phyloP scores from a whole-genome alignment of 2,329 filamentous ascomycete genomes.

The Rachicladosporium sp. region DNA sequence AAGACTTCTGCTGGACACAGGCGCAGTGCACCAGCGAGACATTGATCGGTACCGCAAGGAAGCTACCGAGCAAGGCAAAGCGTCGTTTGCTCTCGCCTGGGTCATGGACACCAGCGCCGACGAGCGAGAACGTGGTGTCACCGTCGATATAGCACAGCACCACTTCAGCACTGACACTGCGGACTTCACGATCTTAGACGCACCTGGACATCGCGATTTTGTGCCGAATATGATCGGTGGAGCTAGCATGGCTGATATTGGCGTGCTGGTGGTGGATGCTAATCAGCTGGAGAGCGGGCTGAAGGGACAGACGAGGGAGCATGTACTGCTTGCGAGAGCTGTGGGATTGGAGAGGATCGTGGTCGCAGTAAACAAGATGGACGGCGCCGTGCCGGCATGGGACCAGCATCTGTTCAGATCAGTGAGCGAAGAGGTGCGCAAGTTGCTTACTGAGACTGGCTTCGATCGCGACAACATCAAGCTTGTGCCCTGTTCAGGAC shows the following conservation, averaged over 20 bases:
- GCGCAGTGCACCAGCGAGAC: constrained; percentile 76
- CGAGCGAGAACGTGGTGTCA: constrained; percentile 80
- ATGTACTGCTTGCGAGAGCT: constrained; percentile 77
- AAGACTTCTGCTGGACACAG: constrained; percentile 75
- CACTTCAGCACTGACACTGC: constrained; percentile 83
- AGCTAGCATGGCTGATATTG: constrained; percentile 90
- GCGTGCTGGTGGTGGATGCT: constrained; percentile 85
- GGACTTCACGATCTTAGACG: constrained; percentile 86
- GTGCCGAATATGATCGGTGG: constrained; percentile 99
- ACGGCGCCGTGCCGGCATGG: constrained; percentile 60
- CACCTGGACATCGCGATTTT: constrained; percentile 88
- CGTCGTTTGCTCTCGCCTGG: constrained; percentile 93
- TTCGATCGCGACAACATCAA: constrained; percentile 71
- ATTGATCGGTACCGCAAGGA: constrained; percentile 66
- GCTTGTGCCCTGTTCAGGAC: constrained; percentile 81
- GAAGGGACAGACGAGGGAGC: constrained; percentile 87
- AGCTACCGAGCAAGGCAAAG: constrained; percentile 83
- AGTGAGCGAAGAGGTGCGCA: constrained; percentile 69
- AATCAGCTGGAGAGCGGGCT: constrained; percentile 90
- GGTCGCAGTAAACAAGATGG: constrained; percentile 91
- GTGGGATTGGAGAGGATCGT: constrained; percentile 82
- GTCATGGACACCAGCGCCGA: constrained; percentile 87
- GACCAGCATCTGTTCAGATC: constrained; percentile 70
- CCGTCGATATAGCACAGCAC: constrained; percentile 92
- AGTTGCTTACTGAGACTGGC: constrained; percentile 70